A percentile compares a stretch with the other conserved stretches of the same genome.
These are phyloP conservation scores for Aspergillus intermedius DNA, from an alignment of 2,329 filamentous ascomycete genomes.

Conservation along the genomic window DNA sequence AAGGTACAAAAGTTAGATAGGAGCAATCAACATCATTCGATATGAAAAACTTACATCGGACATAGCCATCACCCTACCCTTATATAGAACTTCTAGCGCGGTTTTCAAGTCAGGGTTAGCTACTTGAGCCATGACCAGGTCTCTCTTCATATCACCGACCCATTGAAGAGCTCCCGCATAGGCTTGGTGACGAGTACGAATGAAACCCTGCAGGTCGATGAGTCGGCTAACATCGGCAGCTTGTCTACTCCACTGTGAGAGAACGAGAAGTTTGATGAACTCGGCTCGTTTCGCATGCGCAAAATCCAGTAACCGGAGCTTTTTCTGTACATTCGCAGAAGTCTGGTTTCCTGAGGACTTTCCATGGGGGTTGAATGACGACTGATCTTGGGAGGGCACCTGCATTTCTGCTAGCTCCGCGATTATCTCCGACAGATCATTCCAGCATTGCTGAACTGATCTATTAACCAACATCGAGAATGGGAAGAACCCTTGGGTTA, in stretches of 20 bases:
- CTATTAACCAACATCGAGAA: constrained; percentile 69
- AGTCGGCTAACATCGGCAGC: constrained; percentile 73
- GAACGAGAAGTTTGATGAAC: constrained; percentile 88
- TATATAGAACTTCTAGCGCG: constrained; percentile 76
- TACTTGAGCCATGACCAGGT: constrained; percentile 65
- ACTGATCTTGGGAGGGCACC: constrained; percentile 42
- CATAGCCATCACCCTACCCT: constrained; percentile 69
- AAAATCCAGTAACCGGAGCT: constrained; percentile 67
- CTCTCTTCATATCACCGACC: constrained; percentile 65
- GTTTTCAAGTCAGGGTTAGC: constrained; percentile 88
- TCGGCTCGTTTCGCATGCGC: constrained; percentile 72
- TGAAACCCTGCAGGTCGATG: constrained; percentile 76
- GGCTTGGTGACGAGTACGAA: constrained; percentile 55
- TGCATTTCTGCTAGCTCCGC: constrained; percentile 64
- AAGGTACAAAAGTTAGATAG: constrained; percentile 13
- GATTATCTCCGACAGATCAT: constrained; percentile 65
- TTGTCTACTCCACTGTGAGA: constrained; percentile 82
- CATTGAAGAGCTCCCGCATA: constrained; percentile 57
- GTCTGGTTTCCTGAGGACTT: constrained; percentile 31
- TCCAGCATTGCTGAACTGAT: constrained; percentile 76
- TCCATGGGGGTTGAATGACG: constrained; percentile 17
- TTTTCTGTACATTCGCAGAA: constrained; percentile 65
- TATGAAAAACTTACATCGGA: constrained; percentile 58
- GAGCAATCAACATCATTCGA: constrained; percentile 1
- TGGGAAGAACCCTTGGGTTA: constrained; percentile 69